Base-by-base conservation (phyloP, 176 grass and related monocot genomes). In the Leersia perrieri region DNA sequence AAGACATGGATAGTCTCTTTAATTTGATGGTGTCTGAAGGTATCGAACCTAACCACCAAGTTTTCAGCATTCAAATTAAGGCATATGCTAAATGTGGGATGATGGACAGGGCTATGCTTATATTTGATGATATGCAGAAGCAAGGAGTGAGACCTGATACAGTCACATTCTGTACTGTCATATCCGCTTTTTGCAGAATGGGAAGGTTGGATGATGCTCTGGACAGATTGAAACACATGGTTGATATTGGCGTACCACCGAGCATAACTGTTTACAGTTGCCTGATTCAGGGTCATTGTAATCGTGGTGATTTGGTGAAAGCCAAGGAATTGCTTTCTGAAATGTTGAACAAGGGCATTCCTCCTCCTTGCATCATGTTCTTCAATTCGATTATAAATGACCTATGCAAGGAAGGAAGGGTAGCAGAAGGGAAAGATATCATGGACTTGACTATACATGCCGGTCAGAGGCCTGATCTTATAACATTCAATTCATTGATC, bases 181-280 rank as follows among this genome's bases (percentile, higher is more conserved):
- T 89, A 15, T 9, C 32, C 57, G 26, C 32, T 0, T 9, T 63
- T 68, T 70, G 51, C 57, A 80, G 45, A 28, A 33, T 63, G 7
- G 68, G 39, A 23, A 80, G 25, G 30, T 36, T 89, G 38, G 47
- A 63, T 49, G 61, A 89, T 33, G 87, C 81, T 15, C 9, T 75
- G 29, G 13, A 35, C 34, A 30, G 62, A 42, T 62, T 84, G 12
- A 39, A 70, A 10, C 5, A 68, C 14, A 80, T 88, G 87, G 13
- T 25, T 49, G 36, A 33, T 44, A 15, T 49, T 20, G 76, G 76
- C 4, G 1, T 73, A 44, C 4, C 49, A 25, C 75, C 75, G 0
- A 3, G 9, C 30, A 20, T 11, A 23, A 8, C 26, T 33, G 1
- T 73, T 20, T 89, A 84, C 28, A 4, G 3, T 0, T 61, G 44